Evolutionary conservation across 495 filamentous ascomycete species (phyloP).

Genomic region (Penicillium ochrochloron): DNA sequence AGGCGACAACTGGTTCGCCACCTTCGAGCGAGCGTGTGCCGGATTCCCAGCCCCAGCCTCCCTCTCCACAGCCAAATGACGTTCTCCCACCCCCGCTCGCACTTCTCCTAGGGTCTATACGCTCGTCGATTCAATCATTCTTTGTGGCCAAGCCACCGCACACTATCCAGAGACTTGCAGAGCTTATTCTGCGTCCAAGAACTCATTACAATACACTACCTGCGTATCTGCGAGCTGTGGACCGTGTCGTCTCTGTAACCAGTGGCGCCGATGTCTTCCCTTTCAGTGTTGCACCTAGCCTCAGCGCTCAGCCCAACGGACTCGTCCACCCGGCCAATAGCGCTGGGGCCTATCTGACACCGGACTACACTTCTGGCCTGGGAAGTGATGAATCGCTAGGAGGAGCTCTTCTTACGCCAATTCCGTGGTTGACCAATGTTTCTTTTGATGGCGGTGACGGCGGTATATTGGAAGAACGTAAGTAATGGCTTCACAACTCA

Average conservation of each 20-base stretch:
- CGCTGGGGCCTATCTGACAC: constrained; percentile 28
- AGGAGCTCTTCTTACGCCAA: constrained; percentile 90
- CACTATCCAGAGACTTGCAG: constrained; percentile 89
- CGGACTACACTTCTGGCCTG: constrained; percentile 46
- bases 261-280: constrained; percentile 81
- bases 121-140: constrained; percentile 63
- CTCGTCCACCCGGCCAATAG: constrained; percentile 38
- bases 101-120: constrained; percentile 67
- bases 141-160: constrained; percentile 84
- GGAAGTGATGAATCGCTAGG: constrained; percentile 89
- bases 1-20: constrained; percentile 35
- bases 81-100: constrained; percentile 66
- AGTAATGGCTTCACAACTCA: constrained; percentile 28
- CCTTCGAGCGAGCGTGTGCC: constrained; percentile 50
- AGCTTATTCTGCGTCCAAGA: constrained; percentile 80
- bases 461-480: constrained; percentile 33
- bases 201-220: constrained; percentile 79
- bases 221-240: constrained; percentile 86
- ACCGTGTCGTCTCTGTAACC: constrained; percentile 92
- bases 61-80: constrained; percentile 41
- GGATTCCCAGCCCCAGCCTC: constrained; percentile 54
- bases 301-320: constrained; percentile 52
- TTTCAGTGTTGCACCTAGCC: constrained; percentile 64
- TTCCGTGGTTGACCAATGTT: constrained; percentile 74
- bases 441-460: constrained; percentile 37